Base-by-base conservation (phyloP, 2,329 filamentous ascomycete species). In the Venturia aucupariae region DNA sequence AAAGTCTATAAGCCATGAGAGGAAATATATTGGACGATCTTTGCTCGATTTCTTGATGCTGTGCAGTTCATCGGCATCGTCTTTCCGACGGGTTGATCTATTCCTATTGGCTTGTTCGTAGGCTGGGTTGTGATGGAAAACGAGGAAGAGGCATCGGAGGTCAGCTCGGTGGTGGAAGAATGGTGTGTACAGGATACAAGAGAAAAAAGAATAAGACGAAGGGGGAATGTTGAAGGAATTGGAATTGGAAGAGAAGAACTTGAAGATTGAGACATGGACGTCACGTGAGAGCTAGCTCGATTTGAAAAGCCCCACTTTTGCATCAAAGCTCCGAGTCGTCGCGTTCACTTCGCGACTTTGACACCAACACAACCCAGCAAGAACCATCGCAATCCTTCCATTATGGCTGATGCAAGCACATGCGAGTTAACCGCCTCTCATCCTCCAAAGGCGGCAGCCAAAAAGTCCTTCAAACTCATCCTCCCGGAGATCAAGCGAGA, bases 351-450 rank as follows among this genome's bases (percentile, higher is more conserved):
- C 48, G 7, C 27, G n/a, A 54, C 39, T 15, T 41, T 13, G 32
- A 19, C 48, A 32, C 4, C 24, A 54, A 54, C 3, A 54, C 27
- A 15, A 54, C 4, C 48, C 22, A 32, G 1, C 24, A 32, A 30
- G 2, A 30, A 24, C 48, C 48, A 30, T 32, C 15, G 24, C 19
- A 22, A 60, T 60, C 24, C 4, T 48, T 48, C 7, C 38, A 62
- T 30, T n/a, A 76, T 75, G 75, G 74, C 74, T 13, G 75, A 73
- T 19, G 71, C 72, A 69, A 73, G 74, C 30, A 73, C 71, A 13
- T 73, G 75, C 24, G 66, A 71, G 55, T 71, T 76, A 42, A 67
- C 65, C 60, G 71, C 72, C 39, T 44, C 69, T 17, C 74, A 76
- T 60, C 67, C 70, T 10, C 74, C 74, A 10, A 73, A 74, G 13